Conservation (phyloP, 2,329 filamentous ascomycete genomes). For the Tolypocladium ovalisporum region DNA sequence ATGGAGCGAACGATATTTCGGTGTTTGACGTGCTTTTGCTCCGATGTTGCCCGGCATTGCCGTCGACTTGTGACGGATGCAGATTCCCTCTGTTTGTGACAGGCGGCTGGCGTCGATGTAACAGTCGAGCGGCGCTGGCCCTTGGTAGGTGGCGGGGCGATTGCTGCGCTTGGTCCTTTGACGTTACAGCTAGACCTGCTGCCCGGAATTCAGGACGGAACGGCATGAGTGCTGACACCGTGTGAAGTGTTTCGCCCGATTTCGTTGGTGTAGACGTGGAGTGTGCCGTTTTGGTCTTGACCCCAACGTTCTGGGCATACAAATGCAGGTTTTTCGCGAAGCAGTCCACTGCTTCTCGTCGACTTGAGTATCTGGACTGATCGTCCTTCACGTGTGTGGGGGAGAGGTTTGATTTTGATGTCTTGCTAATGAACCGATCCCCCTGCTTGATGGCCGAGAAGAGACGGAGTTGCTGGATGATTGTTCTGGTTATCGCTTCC, state of each 20-base stretch:
- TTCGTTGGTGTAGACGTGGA: conserved; percentile 28
- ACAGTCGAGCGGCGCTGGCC: conserved; percentile 4
- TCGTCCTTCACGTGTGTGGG: conserved; percentile 3
- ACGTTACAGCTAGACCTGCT: conserved; percentile 46
- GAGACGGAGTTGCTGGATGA: conserved; percentile 33
- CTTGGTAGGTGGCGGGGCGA: conserved; percentile 9
- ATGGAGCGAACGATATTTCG: conserved; percentile 19
- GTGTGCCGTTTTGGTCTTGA: conserved; percentile 24
- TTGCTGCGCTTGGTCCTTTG: conserved; percentile 29
- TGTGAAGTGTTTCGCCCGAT: conserved; percentile 34
- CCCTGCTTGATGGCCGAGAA: conserved; percentile 17
- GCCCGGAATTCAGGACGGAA: conserved; percentile 41
- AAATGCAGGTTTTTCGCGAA: conserved; percentile 19
- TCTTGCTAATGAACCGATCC: not conserved
- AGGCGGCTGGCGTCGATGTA: not conserved
- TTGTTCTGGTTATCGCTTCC: conserved; percentile 32
- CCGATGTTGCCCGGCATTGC: conserved; percentile 10
- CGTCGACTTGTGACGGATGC: conserved; percentile 17
- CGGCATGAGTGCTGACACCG: conserved; percentile 40
- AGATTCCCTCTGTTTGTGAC: not conserved
- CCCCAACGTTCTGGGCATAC: conserved; percentile 22
- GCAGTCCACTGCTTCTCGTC: conserved; percentile 27
- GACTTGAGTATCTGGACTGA: conserved; percentile 31
- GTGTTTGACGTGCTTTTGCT: conserved; percentile 14
- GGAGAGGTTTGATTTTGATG: not conserved